Percentiles rank a stretch among this genome's conserved stretches.
phyloP scores from a whole-genome alignment of 768 basidiomycete genomes.

The Termitomyces sp. region DNA sequence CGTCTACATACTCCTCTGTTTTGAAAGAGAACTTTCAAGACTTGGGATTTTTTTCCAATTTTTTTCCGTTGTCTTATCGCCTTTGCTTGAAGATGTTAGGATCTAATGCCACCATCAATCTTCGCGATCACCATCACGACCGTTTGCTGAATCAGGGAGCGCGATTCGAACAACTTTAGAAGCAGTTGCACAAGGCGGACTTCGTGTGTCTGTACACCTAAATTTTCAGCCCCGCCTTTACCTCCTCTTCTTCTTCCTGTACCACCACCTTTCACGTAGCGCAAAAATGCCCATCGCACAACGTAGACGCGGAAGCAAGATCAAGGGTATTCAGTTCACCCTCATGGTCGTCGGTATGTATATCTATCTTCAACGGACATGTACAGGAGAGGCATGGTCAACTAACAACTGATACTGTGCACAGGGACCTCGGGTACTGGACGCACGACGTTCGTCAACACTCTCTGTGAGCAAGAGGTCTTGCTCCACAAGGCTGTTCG shows the following conservation, averaged over 20 bases:
- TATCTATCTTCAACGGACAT: neutral
- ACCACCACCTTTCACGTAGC: conserved; percentile 1
- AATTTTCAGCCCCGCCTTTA: conserved; percentile 6
- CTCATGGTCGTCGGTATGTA: conserved; percentile 84
- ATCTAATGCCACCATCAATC: conserved; percentile 7
- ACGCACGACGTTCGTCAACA: conserved; percentile 90
- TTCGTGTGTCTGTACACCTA: conserved; percentile 2
- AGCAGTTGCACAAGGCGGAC: neutral
- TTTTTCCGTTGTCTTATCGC: neutral
- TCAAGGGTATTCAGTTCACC: conserved; percentile 89
- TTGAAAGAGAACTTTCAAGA: too few species aligned
- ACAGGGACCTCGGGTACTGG: conserved; percentile 85
- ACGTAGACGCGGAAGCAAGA: conserved; percentile 67
- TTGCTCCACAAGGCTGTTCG: conserved; percentile 64
- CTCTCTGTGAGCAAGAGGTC: conserved; percentile 79
- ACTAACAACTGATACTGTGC: neutral
- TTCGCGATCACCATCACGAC: conserved; percentile 15
- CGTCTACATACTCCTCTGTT: neutral
- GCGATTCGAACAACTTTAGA: neutral
- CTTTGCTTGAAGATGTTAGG: conserved; percentile 11
- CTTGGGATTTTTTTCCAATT: neutral
- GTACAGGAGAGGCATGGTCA: neutral
- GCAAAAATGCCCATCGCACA: conserved; percentile 40
- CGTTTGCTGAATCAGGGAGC: conserved; percentile 7
- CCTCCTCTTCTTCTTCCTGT: conserved; percentile 8